A percentile compares a stretch with the other conserved stretches of the same genome.
phyloP scores from a whole-genome alignment of 805 yeast genomes.

The Teunomyces cretensis region DNA sequence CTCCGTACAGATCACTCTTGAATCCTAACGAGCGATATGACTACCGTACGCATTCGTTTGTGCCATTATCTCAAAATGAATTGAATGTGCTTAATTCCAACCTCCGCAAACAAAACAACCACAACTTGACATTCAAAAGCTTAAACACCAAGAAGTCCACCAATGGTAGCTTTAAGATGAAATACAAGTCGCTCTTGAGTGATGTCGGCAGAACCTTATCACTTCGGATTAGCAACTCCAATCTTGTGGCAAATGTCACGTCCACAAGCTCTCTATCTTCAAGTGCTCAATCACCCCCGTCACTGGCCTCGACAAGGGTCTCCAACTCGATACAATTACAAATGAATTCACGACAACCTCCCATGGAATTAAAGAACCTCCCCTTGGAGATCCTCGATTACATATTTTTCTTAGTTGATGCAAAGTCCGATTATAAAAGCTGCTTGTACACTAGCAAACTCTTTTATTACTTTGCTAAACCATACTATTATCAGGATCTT shows the following conservation, averaged over 20 bases:
- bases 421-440: constrained; percentile 33
- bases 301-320: not conserved
- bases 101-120: constrained; percentile 15
- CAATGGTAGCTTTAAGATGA: constrained; percentile 37
- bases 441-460: constrained; percentile 51
- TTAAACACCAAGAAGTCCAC: constrained; percentile 4
- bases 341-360: not conserved
- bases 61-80: constrained; percentile 38
- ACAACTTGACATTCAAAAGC: constrained; percentile 12
- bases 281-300: not conserved
- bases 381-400: constrained; percentile 45
- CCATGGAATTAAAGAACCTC: constrained; percentile 22
- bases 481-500: constrained; percentile 54
- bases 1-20: constrained; percentile 51
- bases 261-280: not conserved
- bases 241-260: constrained; percentile 7
- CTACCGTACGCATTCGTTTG: constrained; percentile 45
- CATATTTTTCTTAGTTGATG: constrained; percentile 36
- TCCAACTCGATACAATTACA: not conserved
- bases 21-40: constrained; percentile 51
- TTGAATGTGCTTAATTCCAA: constrained; percentile 20
- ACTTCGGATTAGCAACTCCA: constrained; percentile 25
- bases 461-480: constrained; percentile 53
- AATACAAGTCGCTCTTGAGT: constrained; percentile 47
- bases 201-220: constrained; percentile 48